Evolutionary conservation across 192 early-diverging fungal species (phyloP), one percentile per base, ranked within the genome.

Genomic region (Backusella tuberculispora): DNA sequence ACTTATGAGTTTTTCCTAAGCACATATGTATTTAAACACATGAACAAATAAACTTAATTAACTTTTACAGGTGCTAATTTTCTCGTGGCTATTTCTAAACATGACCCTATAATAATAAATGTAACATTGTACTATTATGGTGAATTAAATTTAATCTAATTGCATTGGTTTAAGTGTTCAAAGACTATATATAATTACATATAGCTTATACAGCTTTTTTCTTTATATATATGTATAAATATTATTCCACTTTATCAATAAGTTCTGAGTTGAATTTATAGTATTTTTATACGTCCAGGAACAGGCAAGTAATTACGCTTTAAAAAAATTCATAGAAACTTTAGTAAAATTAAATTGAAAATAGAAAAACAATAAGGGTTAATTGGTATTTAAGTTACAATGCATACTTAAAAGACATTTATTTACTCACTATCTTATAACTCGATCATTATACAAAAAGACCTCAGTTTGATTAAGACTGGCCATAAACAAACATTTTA

Each of bases 41-140:
- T 53, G 50, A 53, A 53, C 19, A 24, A 53, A 53, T 19, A 19
- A 19, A 53, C 19, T 9, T 53, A 53, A 53, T 53, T 53, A 53
- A 53, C 50, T 53, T 53, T 53, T 24, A 53, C 50, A 53, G 50
- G 50, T 24, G 19, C 19, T 53, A 24, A 53, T 53, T 19, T 53
- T 53, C 50, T 53, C 50, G 50, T 53, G 50, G 50, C 50, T 53
- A 53, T 53, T 53, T 53, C 50, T 53, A 53, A 53, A 53, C 50
- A 53, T 19, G 50, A 53, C 29, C 29, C 29, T 34, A 2, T 34
- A 34, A 34, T 34, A 34, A 34, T 34, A 19, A 53, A 19, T 53
- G 50, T 53, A 53, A 53, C 50, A 4, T 19, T 34, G 10, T 43
- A 8, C 17, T 19, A 53, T 53, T 53, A 8, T 21, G 1, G n/a